These are phyloP conservation scores for Asterella californica DNA, from an alignment of 225 moss, liverwort and hornwort genomes.

Conservation along the genomic window DNA sequence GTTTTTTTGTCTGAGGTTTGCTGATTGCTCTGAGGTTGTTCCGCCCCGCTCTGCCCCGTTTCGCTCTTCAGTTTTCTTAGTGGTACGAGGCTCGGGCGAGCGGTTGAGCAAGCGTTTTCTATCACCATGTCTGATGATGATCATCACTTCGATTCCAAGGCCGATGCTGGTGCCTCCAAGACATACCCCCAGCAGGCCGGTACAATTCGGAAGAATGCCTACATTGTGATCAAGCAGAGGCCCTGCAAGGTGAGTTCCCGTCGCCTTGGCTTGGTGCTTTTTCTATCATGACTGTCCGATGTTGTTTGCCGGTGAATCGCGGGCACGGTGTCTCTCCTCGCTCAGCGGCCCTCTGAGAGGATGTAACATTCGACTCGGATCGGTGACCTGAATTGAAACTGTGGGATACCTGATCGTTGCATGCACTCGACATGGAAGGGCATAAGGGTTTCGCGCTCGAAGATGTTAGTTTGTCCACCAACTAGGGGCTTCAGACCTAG, in stretches of 20 bases:
- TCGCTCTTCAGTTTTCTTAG: background rate
- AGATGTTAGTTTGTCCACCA: too few relatives aligned
- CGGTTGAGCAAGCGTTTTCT: constrained; percentile 1
- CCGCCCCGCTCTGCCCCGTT: constrained; percentile 11
- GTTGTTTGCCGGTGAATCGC: background rate
- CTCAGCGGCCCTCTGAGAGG: too few relatives aligned
- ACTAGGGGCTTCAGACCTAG: background rate
- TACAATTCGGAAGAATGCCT: constrained; percentile 51
- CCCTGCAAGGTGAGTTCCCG: constrained; percentile 39
- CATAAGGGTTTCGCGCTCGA: background rate
- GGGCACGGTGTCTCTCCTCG: background rate
- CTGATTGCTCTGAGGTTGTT: constrained; percentile 3
- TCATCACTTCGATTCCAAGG: constrained; percentile 45
- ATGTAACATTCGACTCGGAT: background rate
- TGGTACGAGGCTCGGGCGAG: background rate
- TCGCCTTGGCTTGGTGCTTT: too few relatives aligned
- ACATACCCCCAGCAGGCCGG: constrained; percentile 52
- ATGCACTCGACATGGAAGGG: background rate
- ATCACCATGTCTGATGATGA: constrained; percentile 50
- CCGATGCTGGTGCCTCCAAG: constrained; percentile 51
- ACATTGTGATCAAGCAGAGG: constrained; percentile 53
- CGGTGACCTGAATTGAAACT: background rate
- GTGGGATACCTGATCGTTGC: background rate
- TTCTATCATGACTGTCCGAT: too few relatives aligned
- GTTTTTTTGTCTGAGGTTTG: constrained; percentile 1